Evolutionary conservation across 2,329 filamentous ascomycete genomes (phyloP), one percentile per base, ranked within the genome.

Genomic region (Lecanicillium sp.): DNA sequence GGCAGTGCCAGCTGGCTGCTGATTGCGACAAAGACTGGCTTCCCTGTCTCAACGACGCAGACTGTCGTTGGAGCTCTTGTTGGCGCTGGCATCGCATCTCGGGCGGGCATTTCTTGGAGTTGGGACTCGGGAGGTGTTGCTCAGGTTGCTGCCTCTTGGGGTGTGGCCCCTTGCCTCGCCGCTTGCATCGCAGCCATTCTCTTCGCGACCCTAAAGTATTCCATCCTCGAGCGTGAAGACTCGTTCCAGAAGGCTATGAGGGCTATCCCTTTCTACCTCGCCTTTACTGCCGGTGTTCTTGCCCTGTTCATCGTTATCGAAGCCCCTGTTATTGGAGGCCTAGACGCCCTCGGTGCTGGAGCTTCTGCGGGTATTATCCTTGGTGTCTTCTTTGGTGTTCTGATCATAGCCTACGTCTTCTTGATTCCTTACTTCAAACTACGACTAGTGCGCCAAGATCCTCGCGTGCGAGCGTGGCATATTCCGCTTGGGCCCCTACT

Each of bases 111-210:
- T 31, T 43, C 40, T 37, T 45, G 36, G 36, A 29, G 36, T 4
- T 38, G 36, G 36, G 22, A 25, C 22, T 25, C 22, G 6, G 30
- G 36, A 1, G 68, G 69, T 40, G 69, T 71, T 5, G 63, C 59
- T 40, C 67, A 68, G 20, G 62, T 71, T 15, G 64, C 67, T 29
- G 66, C 67, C 29, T 65, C 65, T 5, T 66, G 66, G 64, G 57
- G 57, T 32, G 66, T 69, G 36, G 66, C 67, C 12, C 68, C 68
- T n/a, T 61, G 53, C 38, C 61, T 71, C 27, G 51, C 67, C 8
- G 68, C 55, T 15, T 34, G 31, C 27, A 70, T 71, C 38, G 67
- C 53, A 44, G 57, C 66, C 5, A 60, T 65, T 41, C 59, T 69
- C 41, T 68, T 68, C 51, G 45, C 57, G 9, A 49, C 63, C 42